These are phyloP conservation scores for Cercospora sp. DNA, from an alignment of 2,329 filamentous ascomycete species.

Conservation along the genomic window DNA sequence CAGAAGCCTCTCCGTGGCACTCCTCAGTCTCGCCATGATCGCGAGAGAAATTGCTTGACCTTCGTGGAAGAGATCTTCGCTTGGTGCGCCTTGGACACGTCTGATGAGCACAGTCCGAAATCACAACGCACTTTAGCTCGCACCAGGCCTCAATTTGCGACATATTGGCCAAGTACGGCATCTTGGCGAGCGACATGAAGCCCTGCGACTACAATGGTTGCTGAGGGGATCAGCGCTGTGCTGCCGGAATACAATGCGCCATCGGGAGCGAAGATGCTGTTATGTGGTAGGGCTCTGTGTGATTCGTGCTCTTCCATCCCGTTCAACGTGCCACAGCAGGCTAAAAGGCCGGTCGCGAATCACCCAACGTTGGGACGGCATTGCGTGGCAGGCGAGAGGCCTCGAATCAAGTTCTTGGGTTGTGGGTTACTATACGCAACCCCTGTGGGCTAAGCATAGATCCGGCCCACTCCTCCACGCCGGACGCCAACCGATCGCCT, in stretches of 20 bases:
- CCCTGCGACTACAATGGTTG: not conserved
- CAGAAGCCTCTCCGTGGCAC: not conserved
- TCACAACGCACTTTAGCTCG: not conserved
- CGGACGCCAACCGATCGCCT: not conserved
- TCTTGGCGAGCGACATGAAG: not conserved
- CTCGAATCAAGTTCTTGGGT: conserved; percentile 1
- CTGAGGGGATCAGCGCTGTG: not conserved
- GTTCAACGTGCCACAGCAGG: not conserved
- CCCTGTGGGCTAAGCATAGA: not conserved
- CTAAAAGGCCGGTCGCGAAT: not conserved
- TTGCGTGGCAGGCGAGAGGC: conserved; percentile 4
- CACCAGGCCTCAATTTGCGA: not conserved
- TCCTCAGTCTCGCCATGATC: not conserved
- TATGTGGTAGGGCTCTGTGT: not conserved
- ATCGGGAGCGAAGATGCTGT: not conserved
- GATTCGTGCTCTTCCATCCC: not conserved
- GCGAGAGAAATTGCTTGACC: not conserved
- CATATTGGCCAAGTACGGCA: not conserved
- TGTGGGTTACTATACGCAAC: not conserved
- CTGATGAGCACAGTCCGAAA: not conserved
- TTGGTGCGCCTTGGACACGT: not conserved
- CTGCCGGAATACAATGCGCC: not conserved
- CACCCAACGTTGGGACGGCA: conserved; percentile 1
- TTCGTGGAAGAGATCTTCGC: not conserved
- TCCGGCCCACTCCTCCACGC: conserved; percentile 1